Base-by-base conservation (phyloP, 148 eudicot species). In the Chenopodium formosanum region DNA sequence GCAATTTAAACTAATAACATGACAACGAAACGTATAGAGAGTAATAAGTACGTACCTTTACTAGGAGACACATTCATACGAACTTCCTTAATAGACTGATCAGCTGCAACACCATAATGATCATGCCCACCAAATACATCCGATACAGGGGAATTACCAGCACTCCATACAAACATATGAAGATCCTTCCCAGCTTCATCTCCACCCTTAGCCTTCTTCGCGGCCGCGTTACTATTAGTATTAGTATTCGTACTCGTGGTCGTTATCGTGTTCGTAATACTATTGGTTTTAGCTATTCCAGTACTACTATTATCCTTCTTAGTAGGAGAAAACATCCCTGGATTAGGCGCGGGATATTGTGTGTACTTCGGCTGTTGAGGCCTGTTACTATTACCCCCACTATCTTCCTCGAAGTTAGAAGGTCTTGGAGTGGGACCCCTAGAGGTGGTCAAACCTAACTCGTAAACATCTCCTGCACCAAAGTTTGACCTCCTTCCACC, bases 251-350 rank as follows among this genome's bases (percentile, higher is more conserved):
- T 50, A 11, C 1, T 10, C 11, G 16, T 11, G 13, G 52, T 48
- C 0, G 52, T 50, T 1, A 0, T 52, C 4, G 4, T 31, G 13
- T 4, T 48, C 11, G 44, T 9, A 44, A 60, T 81, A 74, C 7
- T 78, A 40, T 48, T 85, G 25, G 19, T 74, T 37, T 50, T 50
- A 1, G 74, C 82, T 29, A 75, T 77, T 50, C 14, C 44, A 6
- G 44, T 40, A 40, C 56, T 52, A 10, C 2, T 14, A 70, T 44
- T 82, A 66, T 84, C 83, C 48, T 84, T 81, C 19, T 86, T 86
- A 1, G 90, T 83, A 2, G 97, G 95, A 4, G 98, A 94, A 82
- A 91, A 94, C 93, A 91, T 91, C 8, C 95, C 98, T 13, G 97
- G 86, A n/a, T 91, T 93, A 1, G 98, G 97, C 4, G 97, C 92